These are phyloP conservation scores for Amoebophrya sp. DNA, from an alignment of 169 alveolate species.

Conservation along the genomic window DNA sequence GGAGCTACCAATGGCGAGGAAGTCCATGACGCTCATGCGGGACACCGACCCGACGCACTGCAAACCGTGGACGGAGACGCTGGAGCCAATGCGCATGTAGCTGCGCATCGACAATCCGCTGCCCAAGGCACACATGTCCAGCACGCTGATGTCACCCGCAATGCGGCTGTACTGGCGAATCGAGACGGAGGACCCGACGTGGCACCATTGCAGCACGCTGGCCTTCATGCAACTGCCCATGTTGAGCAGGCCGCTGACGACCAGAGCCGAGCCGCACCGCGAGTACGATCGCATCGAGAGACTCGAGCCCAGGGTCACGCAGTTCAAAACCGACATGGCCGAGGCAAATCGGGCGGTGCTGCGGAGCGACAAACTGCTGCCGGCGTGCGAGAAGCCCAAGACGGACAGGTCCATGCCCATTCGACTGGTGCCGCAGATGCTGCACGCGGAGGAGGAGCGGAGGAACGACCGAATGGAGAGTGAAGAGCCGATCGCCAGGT, in stretches of 20 bases:
- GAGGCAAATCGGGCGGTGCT: not conserved
- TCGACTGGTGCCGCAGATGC: not conserved
- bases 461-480: not conserved
- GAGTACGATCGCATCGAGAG: not conserved
- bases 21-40: not conserved
- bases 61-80: not conserved
- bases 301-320: not conserved
- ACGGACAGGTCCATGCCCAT: not conserved
- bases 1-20: not conserved
- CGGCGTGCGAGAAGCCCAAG: not conserved
- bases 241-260: not conserved
- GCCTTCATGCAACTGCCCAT: not conserved
- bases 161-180: not conserved
- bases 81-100: not conserved
- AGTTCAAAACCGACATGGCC: not conserved
- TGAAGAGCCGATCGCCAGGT: not conserved
- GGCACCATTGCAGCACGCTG: not conserved
- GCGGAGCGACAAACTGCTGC: slow-evolving; percentile 11
- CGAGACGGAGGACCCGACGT: slow-evolving; percentile 12
- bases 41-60: not conserved
- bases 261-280: slow-evolving; percentile 13
- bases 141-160: not conserved
- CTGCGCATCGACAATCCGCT: not conserved
- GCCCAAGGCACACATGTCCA: not conserved
- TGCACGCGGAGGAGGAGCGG: not conserved